Evolutionary conservation across 805 yeast genomes (phyloP).

Genomic region (Cyberlindnera euphorbiiphila): DNA sequence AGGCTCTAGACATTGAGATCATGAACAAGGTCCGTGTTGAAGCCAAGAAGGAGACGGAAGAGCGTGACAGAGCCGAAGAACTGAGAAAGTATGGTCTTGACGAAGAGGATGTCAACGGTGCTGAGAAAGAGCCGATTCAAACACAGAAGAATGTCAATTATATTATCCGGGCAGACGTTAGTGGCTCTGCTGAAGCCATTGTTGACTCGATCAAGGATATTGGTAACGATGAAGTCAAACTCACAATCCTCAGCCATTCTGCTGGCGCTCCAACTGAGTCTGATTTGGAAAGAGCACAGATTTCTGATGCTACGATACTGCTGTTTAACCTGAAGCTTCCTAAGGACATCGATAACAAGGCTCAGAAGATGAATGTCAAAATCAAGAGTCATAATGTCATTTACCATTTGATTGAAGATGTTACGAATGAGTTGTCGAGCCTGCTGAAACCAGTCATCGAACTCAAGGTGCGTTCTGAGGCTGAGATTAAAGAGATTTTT

Average conservation of each 20-base stretch:
- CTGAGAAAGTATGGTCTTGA: slow-evolving; percentile 59
- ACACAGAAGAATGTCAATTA: slow-evolving; percentile 44
- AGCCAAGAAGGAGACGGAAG: slow-evolving; percentile 47
- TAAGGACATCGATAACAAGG: slow-evolving; percentile 52
- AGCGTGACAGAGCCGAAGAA: slow-evolving; percentile 51
- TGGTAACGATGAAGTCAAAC: slow-evolving; percentile 83
- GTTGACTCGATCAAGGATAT: slow-evolving; percentile 71
- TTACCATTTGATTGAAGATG: slow-evolving; percentile 83
- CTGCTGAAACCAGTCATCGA: slow-evolving; percentile 65
- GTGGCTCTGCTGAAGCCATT: slow-evolving; percentile 94
- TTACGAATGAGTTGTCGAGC: slow-evolving; percentile 57
- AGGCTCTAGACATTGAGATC: slow-evolving; percentile 60
- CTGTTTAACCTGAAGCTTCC: slow-evolving; percentile 76
- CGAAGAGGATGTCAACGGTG: slow-evolving; percentile 30
- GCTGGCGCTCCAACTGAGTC: slow-evolving; percentile 74
- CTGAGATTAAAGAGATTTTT: slow-evolving; percentile 68
- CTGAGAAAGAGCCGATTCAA: slow-evolving; percentile 20
- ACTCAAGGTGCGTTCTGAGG: slow-evolving; percentile 60
- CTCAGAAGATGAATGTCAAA: slow-evolving; percentile 51
- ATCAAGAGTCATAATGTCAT: slow-evolving; percentile 73
- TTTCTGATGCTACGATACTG: slow-evolving; percentile 68
- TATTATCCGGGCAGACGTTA: slow-evolving; percentile 85
- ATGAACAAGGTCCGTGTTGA: slow-evolving; percentile 66
- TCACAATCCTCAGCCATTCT: slow-evolving; percentile 64
- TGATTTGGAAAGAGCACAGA: slow-evolving; percentile 63